phyloP scores from a whole-genome alignment of 2,329 filamentous ascomycete species.

The Dactylellina haptotyla region DNA sequence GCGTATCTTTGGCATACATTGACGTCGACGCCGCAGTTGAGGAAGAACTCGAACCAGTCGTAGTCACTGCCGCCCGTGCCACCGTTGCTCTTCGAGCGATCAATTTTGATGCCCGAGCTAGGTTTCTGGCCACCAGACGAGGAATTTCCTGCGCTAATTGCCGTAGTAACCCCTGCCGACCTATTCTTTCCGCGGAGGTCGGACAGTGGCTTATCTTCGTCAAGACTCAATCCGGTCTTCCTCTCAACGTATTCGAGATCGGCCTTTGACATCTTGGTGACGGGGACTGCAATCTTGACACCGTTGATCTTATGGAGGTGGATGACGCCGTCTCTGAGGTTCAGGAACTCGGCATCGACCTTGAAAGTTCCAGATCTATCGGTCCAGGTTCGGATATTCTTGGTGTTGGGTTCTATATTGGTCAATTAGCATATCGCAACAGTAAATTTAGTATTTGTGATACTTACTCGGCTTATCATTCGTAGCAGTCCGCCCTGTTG shows the following conservation, averaged over 20 bases:
- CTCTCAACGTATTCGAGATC: slow-evolving; percentile 95
- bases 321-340: slow-evolving; percentile 93
- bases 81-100: slow-evolving; percentile 60
- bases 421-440: slow-evolving; percentile 47
- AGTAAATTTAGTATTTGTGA: slow-evolving; percentile 27
- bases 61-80: slow-evolving; percentile 74
- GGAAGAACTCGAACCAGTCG: slow-evolving; percentile 99
- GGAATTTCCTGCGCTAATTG: slow-evolving; percentile 60
- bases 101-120: slow-evolving; percentile 57
- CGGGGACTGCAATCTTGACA: slow-evolving; percentile 95
- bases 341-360: slow-evolving; percentile 95
- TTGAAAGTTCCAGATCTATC: slow-evolving; percentile 96
- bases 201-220: slow-evolving; percentile 90
- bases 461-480: slow-evolving; percentile 55
- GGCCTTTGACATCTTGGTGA: slow-evolving; percentile 93
- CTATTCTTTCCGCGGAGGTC: slow-evolving; percentile 70
- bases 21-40: slow-evolving; percentile 88
- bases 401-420: slow-evolving; percentile 77
- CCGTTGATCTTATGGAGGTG: slow-evolving; percentile 98
- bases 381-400: slow-evolving; percentile 90
- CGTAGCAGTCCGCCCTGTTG: slow-evolving; percentile 39
- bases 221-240: slow-evolving; percentile 83
- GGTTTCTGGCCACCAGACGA: slow-evolving; percentile 56
- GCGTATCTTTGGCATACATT: slow-evolving; percentile 95
- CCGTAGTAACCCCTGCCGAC: slow-evolving; percentile 61